Conservation (phyloP, 345 rosid species). For the Dovyalis caffra region DNA sequence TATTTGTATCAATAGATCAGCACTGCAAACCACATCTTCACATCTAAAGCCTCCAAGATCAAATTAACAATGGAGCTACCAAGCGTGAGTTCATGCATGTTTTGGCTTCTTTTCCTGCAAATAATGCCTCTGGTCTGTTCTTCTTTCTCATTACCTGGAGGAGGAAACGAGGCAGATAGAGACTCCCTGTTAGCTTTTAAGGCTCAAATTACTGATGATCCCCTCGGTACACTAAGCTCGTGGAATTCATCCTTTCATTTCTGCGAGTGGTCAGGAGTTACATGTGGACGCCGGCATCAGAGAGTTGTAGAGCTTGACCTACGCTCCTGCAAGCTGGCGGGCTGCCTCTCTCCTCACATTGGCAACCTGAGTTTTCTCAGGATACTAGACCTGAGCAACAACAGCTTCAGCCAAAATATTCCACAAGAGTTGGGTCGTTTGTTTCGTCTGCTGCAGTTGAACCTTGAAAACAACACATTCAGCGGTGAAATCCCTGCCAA, state of each 20-base stretch:
- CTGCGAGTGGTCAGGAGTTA: conserved; percentile 6
- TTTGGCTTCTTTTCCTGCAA: not conserved
- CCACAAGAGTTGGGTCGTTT: conserved; percentile 29
- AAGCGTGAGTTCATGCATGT: not conserved
- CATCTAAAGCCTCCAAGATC: not conserved
- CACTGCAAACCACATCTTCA: not conserved
- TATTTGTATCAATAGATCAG: too few species aligned
- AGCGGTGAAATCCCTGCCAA: conserved; percentile 29
- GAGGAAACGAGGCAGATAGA: not conserved
- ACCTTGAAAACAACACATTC: conserved; percentile 16
- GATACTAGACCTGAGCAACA: conserved; percentile 12
- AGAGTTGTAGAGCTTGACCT: not conserved
- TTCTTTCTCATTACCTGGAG: not conserved
- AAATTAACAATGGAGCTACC: not conserved
- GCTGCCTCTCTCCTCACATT: not conserved
- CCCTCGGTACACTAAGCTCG: conserved; percentile 2
- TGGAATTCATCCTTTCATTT: conserved; percentile 10
- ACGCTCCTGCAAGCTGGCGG: not conserved
- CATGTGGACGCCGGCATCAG: not conserved
- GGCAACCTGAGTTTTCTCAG: not conserved
- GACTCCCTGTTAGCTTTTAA: conserved; percentile 1
- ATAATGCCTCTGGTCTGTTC: not conserved
- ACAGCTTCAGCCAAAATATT: conserved; percentile 23
- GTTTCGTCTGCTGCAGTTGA: conserved; percentile 18
- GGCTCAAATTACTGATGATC: not conserved